These are phyloP conservation scores for Hypoxylon sp. DNA, from an alignment of 2,329 filamentous ascomycete genomes.

Conservation along the genomic window DNA sequence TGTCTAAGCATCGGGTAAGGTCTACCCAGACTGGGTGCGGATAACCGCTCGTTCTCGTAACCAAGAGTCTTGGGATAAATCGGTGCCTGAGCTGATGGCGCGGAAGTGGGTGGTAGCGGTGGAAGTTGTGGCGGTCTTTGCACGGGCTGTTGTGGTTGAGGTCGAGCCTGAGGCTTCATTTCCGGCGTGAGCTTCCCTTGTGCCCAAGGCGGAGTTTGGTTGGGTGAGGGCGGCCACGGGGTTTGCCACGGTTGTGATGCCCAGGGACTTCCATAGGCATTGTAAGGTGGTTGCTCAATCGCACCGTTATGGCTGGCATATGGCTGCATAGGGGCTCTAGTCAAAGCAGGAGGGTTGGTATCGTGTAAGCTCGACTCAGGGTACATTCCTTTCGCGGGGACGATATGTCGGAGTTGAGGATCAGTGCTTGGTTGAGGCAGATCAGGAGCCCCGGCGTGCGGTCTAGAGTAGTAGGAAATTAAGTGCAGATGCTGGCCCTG, in stretches of 20 bases:
- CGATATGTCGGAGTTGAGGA: conserved; percentile 82
- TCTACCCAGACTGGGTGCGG: conserved; percentile 43
- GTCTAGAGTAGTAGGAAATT: conserved; percentile 95
- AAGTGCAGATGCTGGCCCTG: conserved; percentile 91
- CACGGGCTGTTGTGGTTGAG: conserved; percentile 44
- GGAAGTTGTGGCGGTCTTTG: conserved; percentile 43
- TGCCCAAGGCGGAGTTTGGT: conserved; percentile 59
- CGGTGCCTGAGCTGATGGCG: conserved; percentile 41
- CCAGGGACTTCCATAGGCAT: conserved; percentile 56
- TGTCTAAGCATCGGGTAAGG: conserved; percentile 54
- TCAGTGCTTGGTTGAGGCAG: conserved; percentile 88
- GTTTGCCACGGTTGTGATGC: conserved; percentile 56
- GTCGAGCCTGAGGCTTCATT: conserved; percentile 48
- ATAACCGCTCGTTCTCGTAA: conserved; percentile 49
- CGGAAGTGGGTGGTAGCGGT: conserved; percentile 38
- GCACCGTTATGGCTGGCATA: conserved; percentile 54
- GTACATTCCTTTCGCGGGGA: conserved; percentile 94
- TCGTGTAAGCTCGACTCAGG: conserved; percentile 96
- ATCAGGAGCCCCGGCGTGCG: conserved; percentile 78
- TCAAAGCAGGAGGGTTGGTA: conserved; percentile 83
- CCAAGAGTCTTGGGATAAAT: conserved; percentile 46
- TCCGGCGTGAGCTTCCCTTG: conserved; percentile 50
- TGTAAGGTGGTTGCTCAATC: conserved; percentile 56
- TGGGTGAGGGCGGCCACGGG: conserved; percentile 58
- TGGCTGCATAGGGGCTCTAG: conserved; percentile 77